Conservation (phyloP, 1,139 yeast genomes). For the Trichomonascaceae sp. region DNA sequence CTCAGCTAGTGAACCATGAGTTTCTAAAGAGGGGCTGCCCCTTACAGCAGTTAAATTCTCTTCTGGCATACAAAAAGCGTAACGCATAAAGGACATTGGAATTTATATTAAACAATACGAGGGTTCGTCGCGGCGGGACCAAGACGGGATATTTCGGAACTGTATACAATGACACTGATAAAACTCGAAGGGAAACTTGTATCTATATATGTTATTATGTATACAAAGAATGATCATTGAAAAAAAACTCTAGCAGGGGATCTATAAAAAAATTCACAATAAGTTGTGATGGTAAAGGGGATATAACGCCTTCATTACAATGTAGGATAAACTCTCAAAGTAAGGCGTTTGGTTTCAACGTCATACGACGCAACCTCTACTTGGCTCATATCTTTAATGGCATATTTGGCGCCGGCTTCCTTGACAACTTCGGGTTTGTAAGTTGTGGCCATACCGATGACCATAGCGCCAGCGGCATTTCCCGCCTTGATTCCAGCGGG, state of each 20-base stretch:
- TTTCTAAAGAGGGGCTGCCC: constrained; percentile 72
- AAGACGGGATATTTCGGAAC: no score
- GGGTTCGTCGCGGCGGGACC: not conserved
- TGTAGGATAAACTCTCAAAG: constrained; percentile 16
- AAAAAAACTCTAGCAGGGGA: not conserved
- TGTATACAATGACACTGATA: not conserved
- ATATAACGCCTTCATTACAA: constrained; percentile 5
- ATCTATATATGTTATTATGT: not conserved
- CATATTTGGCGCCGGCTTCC: constrained; percentile 74
- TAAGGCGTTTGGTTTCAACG: constrained; percentile 22
- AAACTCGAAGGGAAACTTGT: not conserved
- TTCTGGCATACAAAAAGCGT: constrained; percentile 61
- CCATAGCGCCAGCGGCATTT: constrained; percentile 75
- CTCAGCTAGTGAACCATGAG: constrained; percentile 75
- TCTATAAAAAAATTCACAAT: not conserved
- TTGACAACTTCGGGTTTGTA: constrained; percentile 63
- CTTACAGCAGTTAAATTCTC: constrained; percentile 58
- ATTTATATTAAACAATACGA: not conserved
- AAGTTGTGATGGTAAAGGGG: not conserved
- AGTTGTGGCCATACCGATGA: constrained; percentile 78
- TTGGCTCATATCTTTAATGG: constrained; percentile 60
- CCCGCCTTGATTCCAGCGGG: constrained; percentile 87
- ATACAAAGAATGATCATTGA: not conserved
- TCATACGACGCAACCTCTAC: constrained; percentile 36
- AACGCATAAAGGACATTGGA: not conserved